phyloP scores from a whole-genome alignment of 345 rosid species.

The Passiflora organensis region DNA sequence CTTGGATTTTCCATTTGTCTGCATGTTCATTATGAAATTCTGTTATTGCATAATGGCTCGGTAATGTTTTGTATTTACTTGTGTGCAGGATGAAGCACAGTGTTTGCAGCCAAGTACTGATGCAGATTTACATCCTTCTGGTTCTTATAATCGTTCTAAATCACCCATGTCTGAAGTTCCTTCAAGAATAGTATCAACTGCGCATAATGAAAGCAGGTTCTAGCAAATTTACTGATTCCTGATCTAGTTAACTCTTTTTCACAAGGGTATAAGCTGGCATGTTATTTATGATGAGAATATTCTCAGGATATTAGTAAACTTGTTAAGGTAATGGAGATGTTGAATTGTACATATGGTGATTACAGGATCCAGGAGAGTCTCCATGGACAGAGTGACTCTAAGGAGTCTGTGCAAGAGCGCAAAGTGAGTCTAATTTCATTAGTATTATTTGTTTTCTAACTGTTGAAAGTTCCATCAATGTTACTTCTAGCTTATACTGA shows the following conservation, averaged over 20 bases:
- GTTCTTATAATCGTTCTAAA: conserved; percentile 35
- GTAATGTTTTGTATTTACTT: conserved; percentile 4
- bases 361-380: conserved; percentile 39
- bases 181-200: conserved; percentile 29
- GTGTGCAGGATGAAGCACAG: conserved; percentile 51
- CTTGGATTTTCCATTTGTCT: no score
- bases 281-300: conserved; percentile 1
- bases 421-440: conserved; percentile 29
- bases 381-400: conserved; percentile 23
- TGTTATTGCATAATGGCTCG: not conserved
- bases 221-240: not conserved
- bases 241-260: conserved; percentile 1
- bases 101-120: conserved; percentile 32
- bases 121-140: conserved; percentile 32
- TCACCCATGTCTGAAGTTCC: conserved; percentile 40
- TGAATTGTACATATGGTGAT: conserved; percentile 7
- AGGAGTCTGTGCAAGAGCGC: conserved; percentile 27
- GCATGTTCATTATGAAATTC: no score
- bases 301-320: not conserved
- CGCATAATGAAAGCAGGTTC: conserved; percentile 53
- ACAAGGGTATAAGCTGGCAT: conserved; percentile 5
- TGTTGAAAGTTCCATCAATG: no score
- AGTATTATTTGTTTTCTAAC: not conserved
- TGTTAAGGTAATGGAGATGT: not conserved
- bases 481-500: conserved; percentile 9